Evolutionary conservation across 495 filamentous ascomycete genomes (phyloP).

Genomic region (Aspergillus bertholletiae): DNA sequence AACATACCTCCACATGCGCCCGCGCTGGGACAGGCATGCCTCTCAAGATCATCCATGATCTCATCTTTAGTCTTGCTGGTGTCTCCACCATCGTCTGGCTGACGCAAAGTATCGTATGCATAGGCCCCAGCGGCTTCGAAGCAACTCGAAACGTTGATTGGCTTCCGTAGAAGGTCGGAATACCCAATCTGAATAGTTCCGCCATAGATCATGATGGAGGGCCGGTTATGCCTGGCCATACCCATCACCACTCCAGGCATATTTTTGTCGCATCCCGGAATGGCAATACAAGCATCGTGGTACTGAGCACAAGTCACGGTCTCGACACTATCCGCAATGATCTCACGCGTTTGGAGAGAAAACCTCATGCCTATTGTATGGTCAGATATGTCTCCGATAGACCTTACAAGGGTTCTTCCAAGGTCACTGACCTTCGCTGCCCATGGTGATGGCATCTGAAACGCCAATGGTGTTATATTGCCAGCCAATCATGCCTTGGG

Average conservation of each 20-base stretch:
- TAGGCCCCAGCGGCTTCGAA: slow-evolving; percentile 92
- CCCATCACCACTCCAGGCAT: slow-evolving; percentile 91
- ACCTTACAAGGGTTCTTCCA: not conserved
- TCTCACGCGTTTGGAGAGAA: slow-evolving; percentile 89
- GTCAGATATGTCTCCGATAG: not conserved
- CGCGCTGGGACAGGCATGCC: slow-evolving; percentile 80
- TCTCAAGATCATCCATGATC: slow-evolving; percentile 82
- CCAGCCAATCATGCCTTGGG: slow-evolving; percentile 88
- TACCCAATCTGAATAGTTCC: slow-evolving; percentile 87
- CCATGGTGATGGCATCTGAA: slow-evolving; percentile 94
- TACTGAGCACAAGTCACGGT: slow-evolving; percentile 83
- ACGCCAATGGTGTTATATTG: slow-evolving; percentile 94
- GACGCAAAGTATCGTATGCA: slow-evolving; percentile 63
- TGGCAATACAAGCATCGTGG: slow-evolving; percentile 92
- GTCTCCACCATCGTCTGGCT: slow-evolving; percentile 55
- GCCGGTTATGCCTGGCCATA: slow-evolving; percentile 87
- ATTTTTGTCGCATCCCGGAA: slow-evolving; percentile 98
- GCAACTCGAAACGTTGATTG: slow-evolving; percentile 86
- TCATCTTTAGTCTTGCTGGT: slow-evolving; percentile 64
- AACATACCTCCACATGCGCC: slow-evolving; percentile 98
- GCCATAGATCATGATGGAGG: slow-evolving; percentile 81
- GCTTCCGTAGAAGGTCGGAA: slow-evolving; percentile 69
- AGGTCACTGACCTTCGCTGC: slow-evolving; percentile 69
- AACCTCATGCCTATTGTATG: slow-evolving; percentile 80
- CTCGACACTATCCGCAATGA: slow-evolving; percentile 95